These are phyloP conservation scores for Lobosporangium transversale DNA, from an alignment of 192 early-diverging fungal species.

Conservation along the genomic window DNA sequence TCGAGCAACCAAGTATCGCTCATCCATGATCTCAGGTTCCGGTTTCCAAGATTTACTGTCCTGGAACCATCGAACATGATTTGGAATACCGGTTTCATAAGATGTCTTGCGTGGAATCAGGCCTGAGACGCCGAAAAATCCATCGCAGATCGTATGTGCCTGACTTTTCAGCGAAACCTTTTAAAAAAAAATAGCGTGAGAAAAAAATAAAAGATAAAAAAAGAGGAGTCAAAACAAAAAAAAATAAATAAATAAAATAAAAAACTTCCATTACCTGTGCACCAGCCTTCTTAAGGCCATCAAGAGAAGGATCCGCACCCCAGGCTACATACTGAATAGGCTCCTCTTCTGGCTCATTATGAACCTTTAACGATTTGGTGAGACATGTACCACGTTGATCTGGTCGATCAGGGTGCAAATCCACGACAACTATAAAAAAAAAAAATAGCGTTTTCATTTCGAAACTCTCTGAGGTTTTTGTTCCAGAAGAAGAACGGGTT, in stretches of 20 bases:
- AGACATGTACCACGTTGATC: conserved; percentile 35
- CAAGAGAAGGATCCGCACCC: conserved; percentile 29
- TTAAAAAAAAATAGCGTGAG: too few relatives aligned
- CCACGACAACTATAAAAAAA: conserved; percentile 13
- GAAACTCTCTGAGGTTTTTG: too few relatives aligned
- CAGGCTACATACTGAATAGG: conserved; percentile 31
- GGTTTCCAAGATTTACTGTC: conserved; percentile 6
- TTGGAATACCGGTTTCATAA: conserved; percentile 50
- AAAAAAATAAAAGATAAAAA: neutral
- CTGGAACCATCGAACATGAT: conserved; percentile 31
- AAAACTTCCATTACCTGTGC: conserved; percentile 11
- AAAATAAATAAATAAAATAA: neutral
- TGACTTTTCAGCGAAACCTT: conserved; percentile 14
- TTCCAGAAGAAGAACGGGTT: too few relatives aligned
- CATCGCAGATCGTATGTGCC: conserved; percentile 36
- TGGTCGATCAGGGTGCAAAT: conserved; percentile 49
- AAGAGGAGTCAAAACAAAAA: neutral
- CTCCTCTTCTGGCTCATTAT: neutral
- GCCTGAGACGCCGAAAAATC: conserved; percentile 42
- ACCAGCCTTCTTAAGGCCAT: conserved; percentile 29
- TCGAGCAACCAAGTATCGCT: conserved; percentile 39
- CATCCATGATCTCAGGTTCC: conserved; percentile 49
- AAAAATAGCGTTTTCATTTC: too few relatives aligned
- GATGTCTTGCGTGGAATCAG: conserved; percentile 32
- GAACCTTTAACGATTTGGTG: neutral